Evolutionary conservation across 106 monocot species (phyloP).

Genomic region (Hemerocallis citrina): DNA sequence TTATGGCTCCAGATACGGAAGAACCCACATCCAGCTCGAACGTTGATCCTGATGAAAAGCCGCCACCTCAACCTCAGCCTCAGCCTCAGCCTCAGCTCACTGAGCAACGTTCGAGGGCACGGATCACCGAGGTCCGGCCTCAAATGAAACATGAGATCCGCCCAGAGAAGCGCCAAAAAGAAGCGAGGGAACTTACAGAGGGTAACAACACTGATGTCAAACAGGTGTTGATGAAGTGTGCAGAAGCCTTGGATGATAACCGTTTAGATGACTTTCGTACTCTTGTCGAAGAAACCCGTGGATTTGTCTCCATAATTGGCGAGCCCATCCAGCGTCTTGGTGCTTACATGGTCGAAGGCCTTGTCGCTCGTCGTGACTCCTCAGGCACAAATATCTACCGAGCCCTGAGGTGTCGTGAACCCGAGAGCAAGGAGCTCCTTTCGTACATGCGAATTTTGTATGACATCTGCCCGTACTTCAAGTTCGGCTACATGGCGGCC

Average conservation of each 20-base stretch:
- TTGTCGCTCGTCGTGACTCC: slow-evolving; percentile 54
- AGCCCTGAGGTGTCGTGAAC: slow-evolving; percentile 41
- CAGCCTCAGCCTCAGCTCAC: too few relatives aligned
- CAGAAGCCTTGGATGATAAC: slow-evolving; percentile 51
- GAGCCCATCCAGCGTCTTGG: slow-evolving; percentile 73
- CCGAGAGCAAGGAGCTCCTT: slow-evolving; percentile 57
- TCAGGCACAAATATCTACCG: slow-evolving; percentile 73
- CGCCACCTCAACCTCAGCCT: slow-evolving; percentile 3
- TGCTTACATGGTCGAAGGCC: slow-evolving; percentile 75
- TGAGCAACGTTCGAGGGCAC: slow-evolving; percentile 31
- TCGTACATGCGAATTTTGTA: slow-evolving; percentile 71
- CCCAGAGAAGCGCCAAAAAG: slow-evolving; percentile 43
- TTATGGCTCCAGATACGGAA: slow-evolving; percentile 61
- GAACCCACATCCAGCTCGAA: slow-evolving; percentile 25
- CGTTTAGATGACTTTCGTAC: slow-evolving; percentile 28
- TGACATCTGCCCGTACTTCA: slow-evolving; percentile 87
- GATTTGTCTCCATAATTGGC: slow-evolving; percentile 46
- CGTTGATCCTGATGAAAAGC: slow-evolving; percentile 6
- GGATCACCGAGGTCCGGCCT: slow-evolving; percentile 10
- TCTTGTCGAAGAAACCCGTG: slow-evolving; percentile 28
- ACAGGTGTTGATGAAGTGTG: slow-evolving; percentile 46
- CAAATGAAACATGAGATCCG: slow-evolving; percentile 15
- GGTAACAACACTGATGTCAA: slow-evolving; percentile 27
- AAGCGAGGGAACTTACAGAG: slow-evolving; percentile 11
- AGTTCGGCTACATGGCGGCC: slow-evolving; percentile 92